Evolutionary conservation across 352 stramenopile species (phyloP).

Genomic region (Globisporangium spinosum): DNA sequence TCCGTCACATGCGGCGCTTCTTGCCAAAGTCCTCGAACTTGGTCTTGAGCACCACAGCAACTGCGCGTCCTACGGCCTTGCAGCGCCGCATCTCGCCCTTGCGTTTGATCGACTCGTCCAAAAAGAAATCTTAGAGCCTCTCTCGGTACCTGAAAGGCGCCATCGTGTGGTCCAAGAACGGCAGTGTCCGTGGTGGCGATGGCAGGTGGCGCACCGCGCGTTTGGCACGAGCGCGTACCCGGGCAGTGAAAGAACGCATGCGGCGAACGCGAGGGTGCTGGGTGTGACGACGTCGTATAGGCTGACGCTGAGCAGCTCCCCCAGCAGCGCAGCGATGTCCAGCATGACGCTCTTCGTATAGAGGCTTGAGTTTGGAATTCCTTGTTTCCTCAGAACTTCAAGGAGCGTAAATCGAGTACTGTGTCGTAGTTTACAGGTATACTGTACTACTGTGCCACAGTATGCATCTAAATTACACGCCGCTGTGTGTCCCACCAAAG

Average conservation of each 20-base stretch:
- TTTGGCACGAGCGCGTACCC: not conserved
- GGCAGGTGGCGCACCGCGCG: constrained; percentile 5
- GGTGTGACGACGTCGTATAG: not conserved
- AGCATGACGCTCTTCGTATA: not conserved
- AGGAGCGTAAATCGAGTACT: not conserved
- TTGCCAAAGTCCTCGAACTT: constrained; percentile 61
- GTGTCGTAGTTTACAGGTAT: too few species aligned
- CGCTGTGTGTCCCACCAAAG: not conserved
- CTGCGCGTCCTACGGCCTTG: constrained; percentile 2
- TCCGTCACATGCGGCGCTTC: constrained; percentile 21
- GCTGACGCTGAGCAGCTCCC: not conserved
- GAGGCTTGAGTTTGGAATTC: not conserved
- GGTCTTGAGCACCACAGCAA: constrained; percentile 29
- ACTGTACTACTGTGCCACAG: too few species aligned
- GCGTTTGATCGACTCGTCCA: constrained; percentile 27
- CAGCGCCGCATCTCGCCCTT: constrained; percentile 16
- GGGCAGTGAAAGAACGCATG: not conserved
- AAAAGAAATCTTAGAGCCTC: constrained; percentile 34
- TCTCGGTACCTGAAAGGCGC: constrained; percentile 21
- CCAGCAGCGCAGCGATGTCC: not conserved
- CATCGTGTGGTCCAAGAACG: constrained; percentile 33
- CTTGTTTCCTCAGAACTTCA: not conserved
- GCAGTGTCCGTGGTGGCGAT: constrained; percentile 24
- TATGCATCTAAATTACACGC: too few species aligned
- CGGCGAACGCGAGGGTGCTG: not conserved